phyloP scores from a whole-genome alignment of 1,139 yeast genomes.

The Suhomyces anneliseae region DNA sequence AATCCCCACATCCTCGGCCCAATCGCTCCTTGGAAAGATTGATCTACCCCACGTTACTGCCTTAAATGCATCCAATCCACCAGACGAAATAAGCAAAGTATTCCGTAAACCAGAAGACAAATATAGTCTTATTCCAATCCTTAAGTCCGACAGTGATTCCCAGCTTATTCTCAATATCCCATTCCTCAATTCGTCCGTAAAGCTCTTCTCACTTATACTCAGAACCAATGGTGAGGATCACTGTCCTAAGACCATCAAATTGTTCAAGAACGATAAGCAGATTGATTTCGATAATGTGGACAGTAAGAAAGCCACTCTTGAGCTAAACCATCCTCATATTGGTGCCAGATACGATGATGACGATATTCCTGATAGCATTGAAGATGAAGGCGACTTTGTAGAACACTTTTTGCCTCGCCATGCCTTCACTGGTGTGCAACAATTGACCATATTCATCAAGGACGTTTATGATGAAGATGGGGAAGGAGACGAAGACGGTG shows the following conservation, averaged over 20 bases:
- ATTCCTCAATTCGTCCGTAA: conserved; percentile 67
- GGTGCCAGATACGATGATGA: conserved; percentile 44
- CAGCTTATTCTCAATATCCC: conserved; percentile 79
- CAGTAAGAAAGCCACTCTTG: conserved; percentile 50
- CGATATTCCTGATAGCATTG: conserved; percentile 34
- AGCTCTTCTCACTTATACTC: conserved; percentile 68
- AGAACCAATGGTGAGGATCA: conserved; percentile 62
- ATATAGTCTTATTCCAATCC: conserved; percentile 45
- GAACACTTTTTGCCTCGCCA: conserved; percentile 84
- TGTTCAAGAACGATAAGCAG: conserved; percentile 69
- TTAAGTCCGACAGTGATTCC: conserved; percentile 79
- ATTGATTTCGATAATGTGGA: conserved; percentile 70
- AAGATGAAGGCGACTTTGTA: conserved; percentile 56
- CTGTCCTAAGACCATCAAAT: conserved; percentile 68
- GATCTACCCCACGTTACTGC: conserved; percentile 63
- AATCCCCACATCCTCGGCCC: conserved; percentile 68
- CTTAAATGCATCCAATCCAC: conserved; percentile 59
- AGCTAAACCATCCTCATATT: conserved; percentile 63
- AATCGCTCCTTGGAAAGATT: conserved; percentile 63
- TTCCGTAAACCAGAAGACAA: conserved; percentile 47
- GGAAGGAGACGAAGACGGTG: conserved; percentile 60
- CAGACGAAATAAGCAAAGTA: conserved; percentile 50
- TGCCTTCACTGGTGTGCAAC: conserved; percentile 67
- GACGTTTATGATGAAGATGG: conserved; percentile 49
- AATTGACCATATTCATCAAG: conserved; percentile 66